Conservation (phyloP, 1,284 basidiomycete species). For the Sporisorium scitamineum region DNA sequence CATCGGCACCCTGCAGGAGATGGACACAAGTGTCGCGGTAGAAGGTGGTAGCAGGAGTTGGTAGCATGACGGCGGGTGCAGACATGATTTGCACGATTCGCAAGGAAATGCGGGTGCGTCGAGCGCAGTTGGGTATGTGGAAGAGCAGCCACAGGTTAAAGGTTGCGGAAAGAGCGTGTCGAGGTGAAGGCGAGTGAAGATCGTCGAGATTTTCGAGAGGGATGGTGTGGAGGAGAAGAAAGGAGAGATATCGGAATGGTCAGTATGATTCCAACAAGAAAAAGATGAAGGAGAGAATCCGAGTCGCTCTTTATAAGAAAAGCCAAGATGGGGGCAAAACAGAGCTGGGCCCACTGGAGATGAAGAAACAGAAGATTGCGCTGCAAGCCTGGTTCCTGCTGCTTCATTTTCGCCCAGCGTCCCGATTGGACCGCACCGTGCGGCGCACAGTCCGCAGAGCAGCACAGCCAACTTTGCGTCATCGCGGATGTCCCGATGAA, state of each 20-base stretch:
- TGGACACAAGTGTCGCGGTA: not conserved
- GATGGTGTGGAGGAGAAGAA: not conserved
- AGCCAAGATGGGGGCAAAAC: not conserved
- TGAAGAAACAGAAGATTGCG: not conserved
- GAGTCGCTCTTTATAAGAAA: not conserved
- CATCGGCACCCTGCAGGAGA: slow-evolving; percentile 28
- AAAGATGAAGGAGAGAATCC: not conserved
- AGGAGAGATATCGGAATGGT: not conserved
- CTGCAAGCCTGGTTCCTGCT: not conserved
- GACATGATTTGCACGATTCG: not conserved
- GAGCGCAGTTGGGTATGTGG: not conserved
- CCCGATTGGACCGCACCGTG: not conserved
- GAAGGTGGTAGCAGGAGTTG: not conserved
- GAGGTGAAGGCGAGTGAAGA: not conserved
- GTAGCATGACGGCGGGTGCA: not conserved
- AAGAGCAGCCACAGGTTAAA: not conserved
- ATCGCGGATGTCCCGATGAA: not conserved
- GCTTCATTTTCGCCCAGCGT: not conserved
- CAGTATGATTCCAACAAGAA: not conserved
- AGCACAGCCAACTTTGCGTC: not conserved
- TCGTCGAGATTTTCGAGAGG: not conserved
- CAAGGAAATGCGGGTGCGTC: not conserved
- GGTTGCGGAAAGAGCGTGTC: not conserved
- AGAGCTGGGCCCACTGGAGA: not conserved
- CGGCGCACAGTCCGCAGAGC: slow-evolving; percentile 2